A percentile compares a stretch with the other conserved stretches of the same genome.
Evolutionary conservation across 2,329 filamentous ascomycete species (phyloP).

Genomic region (Fusarium tjaetaba): DNA sequence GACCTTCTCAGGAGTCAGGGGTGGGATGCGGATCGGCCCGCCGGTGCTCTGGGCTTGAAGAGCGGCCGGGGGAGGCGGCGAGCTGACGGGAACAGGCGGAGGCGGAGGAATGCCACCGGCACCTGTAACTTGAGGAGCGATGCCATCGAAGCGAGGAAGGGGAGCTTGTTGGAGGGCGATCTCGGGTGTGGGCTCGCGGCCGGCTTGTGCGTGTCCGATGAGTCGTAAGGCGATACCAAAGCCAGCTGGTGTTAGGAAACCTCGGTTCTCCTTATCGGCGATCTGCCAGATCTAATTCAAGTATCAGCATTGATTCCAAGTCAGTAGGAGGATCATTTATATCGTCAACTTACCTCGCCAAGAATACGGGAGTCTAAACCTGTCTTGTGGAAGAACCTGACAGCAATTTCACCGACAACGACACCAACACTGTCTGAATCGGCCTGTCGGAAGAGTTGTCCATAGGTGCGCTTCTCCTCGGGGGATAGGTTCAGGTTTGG

Average conservation of each 20-base stretch:
- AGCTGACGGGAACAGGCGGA: constrained; percentile 43
- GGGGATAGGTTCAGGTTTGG: constrained; percentile 85
- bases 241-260: constrained; percentile 89
- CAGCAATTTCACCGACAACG: constrained; percentile 93
- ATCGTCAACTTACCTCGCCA: constrained; percentile 74
- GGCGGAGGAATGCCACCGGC: constrained; percentile 57
- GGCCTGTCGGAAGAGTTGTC: constrained; percentile 90
- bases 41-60: constrained; percentile 69
- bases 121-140: constrained; percentile 54
- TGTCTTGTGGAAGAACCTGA: constrained; percentile 98
- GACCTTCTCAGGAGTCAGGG: constrained; percentile 87
- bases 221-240: constrained; percentile 93
- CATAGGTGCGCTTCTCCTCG: constrained; percentile 94
- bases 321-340: background rate
- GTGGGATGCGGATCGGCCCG: constrained; percentile 84
- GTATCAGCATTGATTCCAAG: constrained; percentile 3
- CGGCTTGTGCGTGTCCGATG: constrained; percentile 94
- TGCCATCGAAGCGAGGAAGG: constrained; percentile 90
- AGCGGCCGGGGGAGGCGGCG: constrained; percentile 60
- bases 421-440: constrained; percentile 92
- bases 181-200: constrained; percentile 81
- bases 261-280: constrained; percentile 95
- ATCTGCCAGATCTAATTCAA: constrained; percentile 92
- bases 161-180: constrained; percentile 87
- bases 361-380: constrained; percentile 85